These are phyloP conservation scores for Neolentinus lepideus DNA, from an alignment of 1,284 basidiomycete species.

Conservation along the genomic window DNA sequence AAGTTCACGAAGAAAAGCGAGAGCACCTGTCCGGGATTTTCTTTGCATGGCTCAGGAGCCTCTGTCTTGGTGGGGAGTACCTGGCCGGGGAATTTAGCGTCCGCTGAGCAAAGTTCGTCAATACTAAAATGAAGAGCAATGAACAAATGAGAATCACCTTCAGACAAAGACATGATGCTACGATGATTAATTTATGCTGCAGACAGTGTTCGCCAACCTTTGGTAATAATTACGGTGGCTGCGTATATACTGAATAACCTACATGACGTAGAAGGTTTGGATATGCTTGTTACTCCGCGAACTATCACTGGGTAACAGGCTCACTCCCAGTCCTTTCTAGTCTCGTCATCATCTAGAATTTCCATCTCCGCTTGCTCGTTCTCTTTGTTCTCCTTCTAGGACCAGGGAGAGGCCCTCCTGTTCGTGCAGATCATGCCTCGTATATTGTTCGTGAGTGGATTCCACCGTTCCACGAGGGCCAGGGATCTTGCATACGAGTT, in stretches of 20 bases:
- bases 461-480: conserved; percentile 71
- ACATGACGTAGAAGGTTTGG: background rate
- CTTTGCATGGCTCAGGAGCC: background rate
- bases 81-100: conserved; percentile 3
- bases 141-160: no score
- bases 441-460: conserved; percentile 84
- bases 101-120: background rate
- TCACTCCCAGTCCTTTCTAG: no score
- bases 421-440: conserved; percentile 44
- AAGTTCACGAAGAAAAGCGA: background rate
- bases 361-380: background rate
- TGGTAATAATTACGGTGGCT: no score
- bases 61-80: background rate
- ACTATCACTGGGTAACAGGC: background rate
- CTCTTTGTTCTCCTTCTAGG: no score
- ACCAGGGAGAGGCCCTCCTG: no score
- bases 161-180: background rate
- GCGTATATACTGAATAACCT: no score
- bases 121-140: background rate
- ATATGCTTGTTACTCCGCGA: background rate
- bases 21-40: conserved; percentile 2
- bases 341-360: background rate
- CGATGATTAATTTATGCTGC: background rate
- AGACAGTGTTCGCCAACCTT: background rate
- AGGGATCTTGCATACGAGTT: conserved; percentile 83